Percentiles rank a stretch among this genome's conserved stretches.
These are phyloP conservation scores for Metschnikowia dekortorum DNA, from an alignment of 805 yeast genomes.

Conservation along the genomic window DNA sequence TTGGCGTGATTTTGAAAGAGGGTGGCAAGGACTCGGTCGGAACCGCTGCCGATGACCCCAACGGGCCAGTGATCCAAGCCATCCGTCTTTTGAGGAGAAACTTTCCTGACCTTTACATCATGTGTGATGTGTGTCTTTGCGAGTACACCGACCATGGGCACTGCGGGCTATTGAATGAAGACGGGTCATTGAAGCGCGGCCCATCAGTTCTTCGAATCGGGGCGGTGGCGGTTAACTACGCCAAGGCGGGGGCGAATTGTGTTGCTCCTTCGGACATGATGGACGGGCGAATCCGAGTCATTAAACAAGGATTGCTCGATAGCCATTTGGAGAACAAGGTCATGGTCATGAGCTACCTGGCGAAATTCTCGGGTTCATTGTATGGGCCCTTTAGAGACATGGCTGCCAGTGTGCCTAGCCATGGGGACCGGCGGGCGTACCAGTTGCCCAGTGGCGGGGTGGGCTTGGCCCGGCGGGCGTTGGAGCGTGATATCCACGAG, in stretches of 20 bases:
- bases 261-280: constrained; percentile 98
- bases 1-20: constrained; percentile 81
- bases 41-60: constrained; percentile 90
- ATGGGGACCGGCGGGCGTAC: constrained; percentile 89
- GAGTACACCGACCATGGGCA: constrained; percentile 98
- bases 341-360: constrained; percentile 89
- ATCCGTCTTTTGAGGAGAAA: constrained; percentile 57
- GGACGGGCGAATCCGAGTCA: constrained; percentile 89
- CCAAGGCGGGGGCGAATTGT: constrained; percentile 90
- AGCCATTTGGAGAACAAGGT: constrained; percentile 83
- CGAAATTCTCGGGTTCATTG: constrained; percentile 84
- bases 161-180: constrained; percentile 86
- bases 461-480: constrained; percentile 91
- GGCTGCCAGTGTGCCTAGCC: constrained; percentile 84
- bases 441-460: constrained; percentile 91
- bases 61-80: constrained; percentile 88
- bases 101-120: constrained; percentile 80
- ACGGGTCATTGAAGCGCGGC: constrained; percentile 77
- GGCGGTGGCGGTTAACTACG: constrained; percentile 92
- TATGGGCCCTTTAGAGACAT: constrained; percentile 99
- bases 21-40: constrained; percentile 79
- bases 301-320: constrained; percentile 76
- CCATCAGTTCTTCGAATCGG: constrained; percentile 77
- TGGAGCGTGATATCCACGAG: constrained; percentile 78
- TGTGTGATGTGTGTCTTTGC: constrained; percentile 95